Conservation (phyloP, 139 green algal genomes). For the Tetradesmus obliquus region DNA sequence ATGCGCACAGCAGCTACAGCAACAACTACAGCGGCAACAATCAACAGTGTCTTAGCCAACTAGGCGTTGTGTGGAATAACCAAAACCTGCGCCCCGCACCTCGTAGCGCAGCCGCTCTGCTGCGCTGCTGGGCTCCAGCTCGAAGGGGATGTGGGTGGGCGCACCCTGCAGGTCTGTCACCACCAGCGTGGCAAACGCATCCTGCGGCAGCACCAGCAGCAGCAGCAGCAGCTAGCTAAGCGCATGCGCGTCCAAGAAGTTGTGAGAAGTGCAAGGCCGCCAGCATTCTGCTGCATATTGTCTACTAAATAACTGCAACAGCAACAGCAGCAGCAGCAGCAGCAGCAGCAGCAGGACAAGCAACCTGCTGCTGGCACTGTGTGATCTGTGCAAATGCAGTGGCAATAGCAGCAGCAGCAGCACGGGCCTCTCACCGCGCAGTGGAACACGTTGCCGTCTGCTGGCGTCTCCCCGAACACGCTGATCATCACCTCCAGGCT, state of each 20-base stretch:
- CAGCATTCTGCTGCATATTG: no score
- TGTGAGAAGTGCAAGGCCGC: no score
- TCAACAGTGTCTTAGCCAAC: no score
- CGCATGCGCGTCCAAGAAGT: background rate
- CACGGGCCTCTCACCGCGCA: background rate
- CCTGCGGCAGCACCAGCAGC: background rate
- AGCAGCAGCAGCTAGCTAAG: background rate
- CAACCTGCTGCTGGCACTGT: background rate
- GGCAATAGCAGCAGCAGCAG: background rate
- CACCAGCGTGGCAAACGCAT: constrained; percentile 78
- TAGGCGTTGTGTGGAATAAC: no score
- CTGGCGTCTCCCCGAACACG: constrained; percentile 80
- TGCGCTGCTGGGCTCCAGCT: constrained; percentile 48
- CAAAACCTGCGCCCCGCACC: constrained; percentile 7
- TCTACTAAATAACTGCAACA: no score
- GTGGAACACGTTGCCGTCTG: constrained; percentile 1
- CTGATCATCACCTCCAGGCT: constrained; percentile 82
- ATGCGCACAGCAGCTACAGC: no score
- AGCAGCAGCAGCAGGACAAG: no score
- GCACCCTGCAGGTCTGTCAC: constrained; percentile 55
- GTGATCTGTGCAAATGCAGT: background rate
- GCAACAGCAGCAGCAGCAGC: no score
- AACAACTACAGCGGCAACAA: no score
- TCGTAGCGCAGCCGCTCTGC: constrained; percentile 46
- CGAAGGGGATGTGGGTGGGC: constrained; percentile 59